phyloP scores from a whole-genome alignment of 2,329 filamentous ascomycete genomes.

The Neonectria ditissima region DNA sequence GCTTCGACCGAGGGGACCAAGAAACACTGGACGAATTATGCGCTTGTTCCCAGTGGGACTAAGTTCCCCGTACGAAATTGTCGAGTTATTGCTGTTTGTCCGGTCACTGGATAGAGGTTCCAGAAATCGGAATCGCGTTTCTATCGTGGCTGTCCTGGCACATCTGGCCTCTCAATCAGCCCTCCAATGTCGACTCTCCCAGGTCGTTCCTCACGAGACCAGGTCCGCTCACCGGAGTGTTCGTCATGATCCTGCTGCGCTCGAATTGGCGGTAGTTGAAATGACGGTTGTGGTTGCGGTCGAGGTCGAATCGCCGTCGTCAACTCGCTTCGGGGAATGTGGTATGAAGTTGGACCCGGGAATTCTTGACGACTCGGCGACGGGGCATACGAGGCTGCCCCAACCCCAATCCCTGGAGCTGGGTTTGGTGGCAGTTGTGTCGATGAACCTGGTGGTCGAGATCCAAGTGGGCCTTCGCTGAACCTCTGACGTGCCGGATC shows the following conservation, averaged over 20 bases:
- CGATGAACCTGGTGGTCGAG: constrained; percentile 42
- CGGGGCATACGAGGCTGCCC: constrained; percentile 54
- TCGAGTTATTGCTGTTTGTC: constrained; percentile 27
- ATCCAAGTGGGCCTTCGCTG: constrained; percentile 47
- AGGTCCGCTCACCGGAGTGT: constrained; percentile 41
- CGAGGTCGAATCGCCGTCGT: constrained; percentile 49
- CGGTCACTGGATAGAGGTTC: constrained; percentile 35
- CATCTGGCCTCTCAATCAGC: constrained; percentile 69
- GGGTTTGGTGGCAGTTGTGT: constrained; percentile 52
- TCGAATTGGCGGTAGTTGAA: constrained; percentile 63
- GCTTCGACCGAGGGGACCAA: not conserved
- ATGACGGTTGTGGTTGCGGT: constrained; percentile 50
- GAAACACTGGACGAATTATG: constrained; percentile 10
- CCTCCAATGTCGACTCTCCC: constrained; percentile 71
- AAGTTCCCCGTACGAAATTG: constrained; percentile 4
- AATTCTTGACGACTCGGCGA: constrained; percentile 61
- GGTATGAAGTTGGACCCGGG: constrained; percentile 60
- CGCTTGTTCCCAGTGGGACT: constrained; percentile 5
- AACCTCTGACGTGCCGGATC: constrained; percentile 58
- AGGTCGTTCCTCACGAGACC: constrained; percentile 62
- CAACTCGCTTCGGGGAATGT: constrained; percentile 66
- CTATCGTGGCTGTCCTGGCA: constrained; percentile 45
- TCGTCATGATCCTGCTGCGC: constrained; percentile 49
- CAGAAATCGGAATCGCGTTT: constrained; percentile 21
- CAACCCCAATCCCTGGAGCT: constrained; percentile 25